Percentiles rank a stretch among this genome's conserved stretches.
phyloP scores from a whole-genome alignment of 2,329 filamentous ascomycete genomes.

The Didymellaceae sp. region DNA sequence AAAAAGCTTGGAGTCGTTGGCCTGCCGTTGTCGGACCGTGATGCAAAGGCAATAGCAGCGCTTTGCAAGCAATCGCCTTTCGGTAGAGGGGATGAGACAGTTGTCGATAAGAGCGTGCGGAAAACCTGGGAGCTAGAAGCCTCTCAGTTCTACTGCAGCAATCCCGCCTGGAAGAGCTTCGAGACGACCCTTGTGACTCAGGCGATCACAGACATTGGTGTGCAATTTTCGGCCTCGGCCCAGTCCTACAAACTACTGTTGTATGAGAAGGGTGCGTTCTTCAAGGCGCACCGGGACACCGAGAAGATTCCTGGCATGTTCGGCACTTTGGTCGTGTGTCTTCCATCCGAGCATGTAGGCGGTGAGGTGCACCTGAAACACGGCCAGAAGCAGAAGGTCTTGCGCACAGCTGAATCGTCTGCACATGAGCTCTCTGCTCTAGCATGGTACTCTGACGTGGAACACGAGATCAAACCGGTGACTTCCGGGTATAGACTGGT shows the following conservation, averaged over 20 bases:
- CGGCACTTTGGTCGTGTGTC: slow-evolving; percentile 57
- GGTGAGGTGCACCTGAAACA: slow-evolving; percentile 55
- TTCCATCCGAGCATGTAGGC: slow-evolving; percentile 58
- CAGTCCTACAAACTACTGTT: slow-evolving; percentile 46
- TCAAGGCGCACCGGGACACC: slow-evolving; percentile 56
- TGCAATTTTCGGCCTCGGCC: slow-evolving; percentile 16
- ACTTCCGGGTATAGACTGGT: slow-evolving; percentile 58
- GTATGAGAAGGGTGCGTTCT: slow-evolving; percentile 60
- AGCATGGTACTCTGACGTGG: slow-evolving; percentile 61
- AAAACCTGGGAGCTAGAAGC: slow-evolving; percentile 43
- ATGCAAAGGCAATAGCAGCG: slow-evolving; percentile 22
- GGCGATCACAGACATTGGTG: slow-evolving; percentile 20
- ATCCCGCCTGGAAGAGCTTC: slow-evolving; percentile 28
- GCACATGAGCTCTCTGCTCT: slow-evolving; percentile 19
- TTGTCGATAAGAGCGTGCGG: slow-evolving; percentile 37
- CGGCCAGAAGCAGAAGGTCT: slow-evolving; percentile 28
- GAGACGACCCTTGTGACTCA: slow-evolving; percentile 21
- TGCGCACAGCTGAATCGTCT: slow-evolving; percentile 29
- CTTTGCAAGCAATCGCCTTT: slow-evolving; percentile 36
- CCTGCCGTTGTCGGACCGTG: slow-evolving; percentile 14
- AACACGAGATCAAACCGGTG: slow-evolving; percentile 56
- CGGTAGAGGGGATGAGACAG: slow-evolving; percentile 37
- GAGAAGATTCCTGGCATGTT: slow-evolving; percentile 59
- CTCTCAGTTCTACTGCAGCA: slow-evolving; percentile 27
- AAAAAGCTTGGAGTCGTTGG: slow-evolving; percentile 13